phyloP scores from a whole-genome alignment of 2,329 filamentous ascomycete species.

The Xylariales sp. region DNA sequence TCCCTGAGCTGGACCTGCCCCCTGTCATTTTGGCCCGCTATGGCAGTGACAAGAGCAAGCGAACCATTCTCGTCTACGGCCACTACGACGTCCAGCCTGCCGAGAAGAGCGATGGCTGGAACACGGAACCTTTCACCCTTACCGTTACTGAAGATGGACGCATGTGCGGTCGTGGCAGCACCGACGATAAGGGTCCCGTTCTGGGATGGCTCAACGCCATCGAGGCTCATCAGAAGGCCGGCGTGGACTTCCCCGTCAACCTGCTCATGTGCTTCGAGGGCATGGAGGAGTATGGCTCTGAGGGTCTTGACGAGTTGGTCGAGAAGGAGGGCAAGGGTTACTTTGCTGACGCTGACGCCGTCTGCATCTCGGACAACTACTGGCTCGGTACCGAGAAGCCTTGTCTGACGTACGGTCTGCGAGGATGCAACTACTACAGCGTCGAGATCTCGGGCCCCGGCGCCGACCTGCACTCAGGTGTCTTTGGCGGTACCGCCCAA shows the following conservation, averaged over 20 bases:
- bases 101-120: conserved; percentile 89
- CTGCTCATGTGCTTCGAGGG: conserved; percentile 99
- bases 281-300: conserved; percentile 98
- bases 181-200: conserved; percentile 97
- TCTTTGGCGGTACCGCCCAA: conserved; percentile 93
- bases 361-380: conserved; percentile 99
- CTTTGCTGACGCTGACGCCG: conserved; percentile 92
- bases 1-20: conserved; percentile 85
- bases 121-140: conserved; percentile 88
- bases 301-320: conserved; percentile 94
- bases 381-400: conserved; percentile 99
- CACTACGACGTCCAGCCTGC: conserved; percentile 99
- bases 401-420: conserved; percentile 93
- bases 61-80: conserved; percentile 93
- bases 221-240: conserved; percentile 93
- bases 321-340: conserved; percentile 84
- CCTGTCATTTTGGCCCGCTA: conserved; percentile 91
- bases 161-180: conserved; percentile 94
- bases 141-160: conserved; percentile 83
- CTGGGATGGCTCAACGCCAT: conserved; percentile 98
- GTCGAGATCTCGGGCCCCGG: conserved; percentile 86
- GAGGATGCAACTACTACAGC: conserved; percentile 97
- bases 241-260: conserved; percentile 93
- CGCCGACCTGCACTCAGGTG: conserved; percentile 91
- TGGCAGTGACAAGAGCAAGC: conserved; percentile 86